Base-by-base conservation (phyloP, 2,329 filamentous ascomycete genomes). In the Pseudophaeomoniella oleicola region DNA sequence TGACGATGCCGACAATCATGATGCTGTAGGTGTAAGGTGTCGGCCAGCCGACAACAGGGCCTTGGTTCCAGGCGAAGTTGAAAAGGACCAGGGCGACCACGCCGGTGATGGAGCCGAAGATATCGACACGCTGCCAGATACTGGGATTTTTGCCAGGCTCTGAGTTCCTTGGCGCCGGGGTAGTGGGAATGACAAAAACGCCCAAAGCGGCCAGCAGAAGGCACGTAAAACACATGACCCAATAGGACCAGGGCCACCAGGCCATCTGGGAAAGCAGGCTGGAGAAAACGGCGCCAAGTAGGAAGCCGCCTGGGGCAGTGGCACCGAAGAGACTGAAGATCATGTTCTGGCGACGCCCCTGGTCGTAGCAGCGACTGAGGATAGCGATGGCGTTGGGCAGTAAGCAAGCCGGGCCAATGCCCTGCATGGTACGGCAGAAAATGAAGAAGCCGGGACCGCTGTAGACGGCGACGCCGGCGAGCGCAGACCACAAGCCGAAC, bases 31-130 rank as follows among this genome's bases (percentile, higher is more conserved):
- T 61, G 46, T 71, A 70, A 1, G 63, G 52, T 3, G 58, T 49
- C 2, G 47, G 44, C 68, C 68, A 71, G 0, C 62, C 59, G 3
- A 63, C 62, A 1, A 64, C 56, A 0, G 63, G 59, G 2, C 64
- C 66, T 45, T 71, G 66, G 29, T 72, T 74, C 53, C 68, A 67
- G 0, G 68, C 66, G 36, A 74, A 67, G 38, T 73, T 70, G 44
- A 73, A 58, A n/a, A 71, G 57, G 2, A 72, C 58, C 38, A 72
- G 57, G 4, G 61, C 66, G 3, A 56, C 54, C 4, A 72, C 59
- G 4, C 69, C 70, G 3, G 60, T 54, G 3, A 57, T 40, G 4
- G 60, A 60, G 9, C 68, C 69, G 4, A 62, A 46, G 14, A 61
- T 43, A 38, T 72, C 59, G 4, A 37, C 12, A 10, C 27, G 19